These are phyloP conservation scores for Cardamine chenopodiifolia DNA, from an alignment of 345 rosid genomes.

Conservation along the genomic window DNA sequence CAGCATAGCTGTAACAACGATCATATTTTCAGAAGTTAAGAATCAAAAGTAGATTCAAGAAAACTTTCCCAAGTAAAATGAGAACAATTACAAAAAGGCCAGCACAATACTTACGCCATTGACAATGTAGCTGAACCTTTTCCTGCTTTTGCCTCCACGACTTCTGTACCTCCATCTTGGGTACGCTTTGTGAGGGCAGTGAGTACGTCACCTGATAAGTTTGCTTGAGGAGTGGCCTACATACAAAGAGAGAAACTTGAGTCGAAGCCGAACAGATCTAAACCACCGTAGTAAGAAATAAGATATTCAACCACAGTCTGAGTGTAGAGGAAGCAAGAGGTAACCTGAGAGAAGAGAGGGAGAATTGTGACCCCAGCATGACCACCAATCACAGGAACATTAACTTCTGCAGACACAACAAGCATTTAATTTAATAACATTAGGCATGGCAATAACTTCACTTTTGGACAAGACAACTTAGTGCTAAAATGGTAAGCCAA, in stretches of 20 bases:
- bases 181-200: slow-evolving; percentile 83
- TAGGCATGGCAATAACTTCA: background rate
- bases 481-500: background rate
- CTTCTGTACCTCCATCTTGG: slow-evolving; percentile 91
- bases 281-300: background rate
- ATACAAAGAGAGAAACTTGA: slow-evolving; percentile 24
- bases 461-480: background rate
- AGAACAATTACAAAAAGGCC: background rate
- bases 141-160: slow-evolving; percentile 94
- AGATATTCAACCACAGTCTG: background rate
- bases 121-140: slow-evolving; percentile 91
- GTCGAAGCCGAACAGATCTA: slow-evolving; percentile 4
- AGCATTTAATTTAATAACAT: slow-evolving; percentile 4
- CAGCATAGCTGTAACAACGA: slow-evolving; percentile 66
- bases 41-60: background rate
- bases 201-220: slow-evolving; percentile 58
- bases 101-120: slow-evolving; percentile 69
- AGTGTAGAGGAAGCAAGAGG: slow-evolving; percentile 24
- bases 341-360: slow-evolving; percentile 79
- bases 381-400: slow-evolving; percentile 86
- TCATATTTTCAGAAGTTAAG: background rate
- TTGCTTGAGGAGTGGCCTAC: slow-evolving; percentile 78
- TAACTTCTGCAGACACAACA: slow-evolving; percentile 53
- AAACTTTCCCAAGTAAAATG: background rate
- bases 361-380: slow-evolving; percentile 86